These are phyloP conservation scores for Candida neerlandica DNA, from an alignment of 1,139 yeast genomes.

Conservation along the genomic window DNA sequence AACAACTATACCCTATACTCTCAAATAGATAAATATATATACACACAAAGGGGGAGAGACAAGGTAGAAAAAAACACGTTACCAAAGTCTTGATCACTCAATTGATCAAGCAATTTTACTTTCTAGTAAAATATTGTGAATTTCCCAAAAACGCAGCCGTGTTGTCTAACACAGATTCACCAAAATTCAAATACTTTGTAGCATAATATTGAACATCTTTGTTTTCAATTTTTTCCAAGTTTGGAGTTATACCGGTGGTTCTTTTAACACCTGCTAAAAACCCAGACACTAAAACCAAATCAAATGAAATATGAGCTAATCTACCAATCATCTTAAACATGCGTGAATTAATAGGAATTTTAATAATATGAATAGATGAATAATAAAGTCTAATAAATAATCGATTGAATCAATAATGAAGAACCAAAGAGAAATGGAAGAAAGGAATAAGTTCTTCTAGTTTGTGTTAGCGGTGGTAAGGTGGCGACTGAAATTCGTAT, in stretches of 20 bases:
- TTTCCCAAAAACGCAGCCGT: slow-evolving; percentile 71
- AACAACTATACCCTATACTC: not conserved
- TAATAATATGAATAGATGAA: not conserved
- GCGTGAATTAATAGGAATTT: not conserved
- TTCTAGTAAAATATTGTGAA: slow-evolving; percentile 64
- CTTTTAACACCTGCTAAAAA: slow-evolving; percentile 88
- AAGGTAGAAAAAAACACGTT: not conserved
- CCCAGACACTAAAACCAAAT: slow-evolving; percentile 76
- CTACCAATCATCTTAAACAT: slow-evolving; percentile 49
- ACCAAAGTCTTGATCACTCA: not conserved
- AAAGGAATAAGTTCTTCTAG: no score
- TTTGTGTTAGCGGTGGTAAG: no score
- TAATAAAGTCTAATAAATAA: not conserved
- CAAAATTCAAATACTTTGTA: slow-evolving; percentile 71
- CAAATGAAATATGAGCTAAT: slow-evolving; percentile 68
- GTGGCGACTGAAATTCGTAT: no score
- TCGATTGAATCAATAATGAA: no score
- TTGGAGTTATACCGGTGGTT: slow-evolving; percentile 73
- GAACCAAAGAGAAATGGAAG: no score
- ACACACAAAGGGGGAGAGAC: not conserved
- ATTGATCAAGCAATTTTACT: slow-evolving; percentile 2
- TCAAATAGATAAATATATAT: not conserved
- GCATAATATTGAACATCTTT: slow-evolving; percentile 62
- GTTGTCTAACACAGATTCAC: slow-evolving; percentile 82
- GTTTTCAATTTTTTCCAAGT: slow-evolving; percentile 34